phyloP scores from a whole-genome alignment of 345 rosid genomes.

The Eucalyptus tenuipes region DNA sequence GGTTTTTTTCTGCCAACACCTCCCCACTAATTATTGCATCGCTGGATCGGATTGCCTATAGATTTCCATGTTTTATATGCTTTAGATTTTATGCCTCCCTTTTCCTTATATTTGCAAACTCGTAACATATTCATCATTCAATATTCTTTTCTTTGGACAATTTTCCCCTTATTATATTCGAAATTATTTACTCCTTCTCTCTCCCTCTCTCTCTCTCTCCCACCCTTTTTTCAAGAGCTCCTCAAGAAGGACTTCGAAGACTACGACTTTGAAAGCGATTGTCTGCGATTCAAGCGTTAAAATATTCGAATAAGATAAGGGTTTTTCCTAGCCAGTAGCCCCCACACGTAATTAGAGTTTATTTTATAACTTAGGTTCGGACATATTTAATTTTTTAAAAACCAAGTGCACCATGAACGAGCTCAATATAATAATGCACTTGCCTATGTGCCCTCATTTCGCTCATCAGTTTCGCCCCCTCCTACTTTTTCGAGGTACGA shows the following conservation, averaged over 20 bases:
- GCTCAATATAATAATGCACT: neutral
- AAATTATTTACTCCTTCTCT: neutral
- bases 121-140: neutral
- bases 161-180: neutral
- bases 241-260: conserved; percentile 5
- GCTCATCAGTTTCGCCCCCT: neutral
- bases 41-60: conserved; percentile 84
- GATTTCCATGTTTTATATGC: conserved; percentile 18
- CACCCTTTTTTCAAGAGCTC: neutral
- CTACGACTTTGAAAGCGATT: conserved; percentile 32
- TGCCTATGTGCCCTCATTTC: neutral
- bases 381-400: neutral
- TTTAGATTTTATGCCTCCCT: conserved; percentile 59
- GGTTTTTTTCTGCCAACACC: conserved; percentile 5
- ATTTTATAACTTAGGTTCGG: neutral
- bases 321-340: neutral
- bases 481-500: neutral
- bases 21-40: conserved; percentile 55
- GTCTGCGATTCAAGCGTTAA: conserved; percentile 7
- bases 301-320: neutral
- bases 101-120: neutral
- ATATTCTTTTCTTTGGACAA: neutral
- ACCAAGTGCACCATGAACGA: neutral
- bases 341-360: neutral
- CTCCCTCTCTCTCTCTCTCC: neutral